Evolutionary conservation across 2,329 filamentous ascomycete genomes (phyloP), one percentile per base, ranked within the genome.

Genomic region (Phoma sp.): DNA sequence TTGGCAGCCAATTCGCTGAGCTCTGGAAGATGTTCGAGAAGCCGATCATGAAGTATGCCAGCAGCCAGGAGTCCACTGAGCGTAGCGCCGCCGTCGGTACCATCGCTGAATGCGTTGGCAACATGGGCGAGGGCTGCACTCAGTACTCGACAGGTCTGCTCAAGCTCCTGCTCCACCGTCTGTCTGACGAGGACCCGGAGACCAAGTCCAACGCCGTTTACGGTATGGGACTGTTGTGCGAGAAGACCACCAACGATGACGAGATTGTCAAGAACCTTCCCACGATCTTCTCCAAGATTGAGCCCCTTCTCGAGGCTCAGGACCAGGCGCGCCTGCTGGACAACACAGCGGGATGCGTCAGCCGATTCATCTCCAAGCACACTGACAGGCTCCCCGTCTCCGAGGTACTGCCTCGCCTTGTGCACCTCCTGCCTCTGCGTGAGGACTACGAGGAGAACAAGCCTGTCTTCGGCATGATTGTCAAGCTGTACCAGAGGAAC

Each of bases 371-470:
- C 76, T 85, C 91, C 73, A 90, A 90, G 68, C 88, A 96, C 77
- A 88, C 90, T n/a, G 87, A 93, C 64, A 85, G 85, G 64, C 87
- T 96, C 9, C 92, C 93, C 15, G 83, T 96, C 47, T 78, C 83
- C 32, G 87, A 96, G 56, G 91, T 96, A 17, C 84, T 99, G 1
- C 93, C 93, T 21, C 87, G 86, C 1, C 79, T 98, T 23, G 84
- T 96, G 51, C 84, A 85, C 57, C 84, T 93, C 23, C 84, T 98
- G 30, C 95, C 95, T 9, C 82, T 98, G 59, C 91, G 90, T 76
- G 93, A 96, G 73, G 95, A 98, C 75, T 98, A 86, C 67, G 92
- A 97, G 77, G 95, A 98, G 84, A 98, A 99, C 78, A 91, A 91
- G 68, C 92, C 95, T 7, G 87, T 98, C 56, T 99, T 89, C 79